Percentiles rank a stretch among this genome's conserved stretches.
Evolutionary conservation across 176 grass and related monocot genomes (phyloP).

Genomic region (Cocos nucifera): DNA sequence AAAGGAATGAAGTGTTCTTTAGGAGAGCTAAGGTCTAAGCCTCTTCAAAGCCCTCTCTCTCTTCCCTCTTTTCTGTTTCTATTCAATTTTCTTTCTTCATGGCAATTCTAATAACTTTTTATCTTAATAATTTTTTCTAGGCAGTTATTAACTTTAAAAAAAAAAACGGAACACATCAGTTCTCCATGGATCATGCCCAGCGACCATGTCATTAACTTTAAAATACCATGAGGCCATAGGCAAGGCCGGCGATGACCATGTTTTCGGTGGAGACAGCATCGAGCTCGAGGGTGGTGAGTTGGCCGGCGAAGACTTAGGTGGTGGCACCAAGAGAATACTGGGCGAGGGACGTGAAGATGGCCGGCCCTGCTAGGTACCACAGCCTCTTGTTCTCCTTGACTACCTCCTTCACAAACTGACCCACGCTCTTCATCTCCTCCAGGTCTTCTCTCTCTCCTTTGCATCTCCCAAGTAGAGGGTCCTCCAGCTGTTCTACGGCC

Average conservation of each 20-base stretch:
- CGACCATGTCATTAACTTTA: too few relatives aligned
- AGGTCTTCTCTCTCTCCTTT: slow-evolving; percentile 17
- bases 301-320: slow-evolving; percentile 61
- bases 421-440: slow-evolving; percentile 59
- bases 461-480: neutral
- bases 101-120: too few relatives aligned
- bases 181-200: too few relatives aligned
- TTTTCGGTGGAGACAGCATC: slow-evolving; percentile 89
- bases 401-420: slow-evolving; percentile 19
- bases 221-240: slow-evolving; percentile 55
- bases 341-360: slow-evolving; percentile 69
- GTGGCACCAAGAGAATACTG: slow-evolving; percentile 79
- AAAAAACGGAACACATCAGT: too few relatives aligned
- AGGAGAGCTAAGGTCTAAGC: too few relatives aligned
- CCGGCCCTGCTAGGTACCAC: slow-evolving; percentile 56
- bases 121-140: too few relatives aligned
- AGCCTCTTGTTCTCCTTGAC: slow-evolving; percentile 60
- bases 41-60: too few relatives aligned
- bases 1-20: too few relatives aligned
- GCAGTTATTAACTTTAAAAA: too few relatives aligned
- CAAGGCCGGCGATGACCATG: slow-evolving; percentile 73
- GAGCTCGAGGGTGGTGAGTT: slow-evolving; percentile 80
- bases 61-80: too few relatives aligned
- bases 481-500: neutral
- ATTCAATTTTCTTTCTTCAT: too few relatives aligned